Evolutionary conservation across 257 asterid species (phyloP).

Genomic region (Galeopsis tetrahit): DNA sequence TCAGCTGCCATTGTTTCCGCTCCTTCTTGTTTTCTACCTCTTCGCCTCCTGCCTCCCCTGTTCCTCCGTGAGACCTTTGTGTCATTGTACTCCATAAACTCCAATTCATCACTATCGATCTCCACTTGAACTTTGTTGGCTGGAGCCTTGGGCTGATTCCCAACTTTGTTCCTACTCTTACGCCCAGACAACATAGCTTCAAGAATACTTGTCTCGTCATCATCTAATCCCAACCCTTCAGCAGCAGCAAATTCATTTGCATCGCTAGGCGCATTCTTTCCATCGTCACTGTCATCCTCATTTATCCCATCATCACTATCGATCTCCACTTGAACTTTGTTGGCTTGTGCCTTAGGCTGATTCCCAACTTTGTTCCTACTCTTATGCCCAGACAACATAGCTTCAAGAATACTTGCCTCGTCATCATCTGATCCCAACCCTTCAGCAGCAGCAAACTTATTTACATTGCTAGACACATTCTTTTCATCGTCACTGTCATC

Average conservation of each 20-base stretch:
- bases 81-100: slow-evolving; percentile 78
- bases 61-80: slow-evolving; percentile 65
- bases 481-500: slow-evolving; percentile 47
- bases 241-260: slow-evolving; percentile 33
- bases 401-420: slow-evolving; percentile 74
- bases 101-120: slow-evolving; percentile 58
- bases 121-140: slow-evolving; percentile 43
- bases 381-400: slow-evolving; percentile 73
- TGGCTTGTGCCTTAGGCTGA: slow-evolving; percentile 44
- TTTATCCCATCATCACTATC: slow-evolving; percentile 57
- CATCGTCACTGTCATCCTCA: slow-evolving; percentile 50
- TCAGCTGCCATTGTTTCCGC: slow-evolving; percentile 40
- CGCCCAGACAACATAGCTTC: slow-evolving; percentile 83
- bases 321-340: slow-evolving; percentile 42
- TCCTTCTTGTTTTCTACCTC: slow-evolving; percentile 53
- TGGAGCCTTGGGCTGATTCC: slow-evolving; percentile 45
- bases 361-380: slow-evolving; percentile 46
- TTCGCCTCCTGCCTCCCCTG: slow-evolving; percentile 69
- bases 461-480: slow-evolving; percentile 42
- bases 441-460: slow-evolving; percentile 34
- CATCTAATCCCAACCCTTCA: slow-evolving; percentile 48
- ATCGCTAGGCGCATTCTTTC: slow-evolving; percentile 43
- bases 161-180: slow-evolving; percentile 49
- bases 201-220: slow-evolving; percentile 69
- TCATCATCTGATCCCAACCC: slow-evolving; percentile 58